These are phyloP conservation scores for Lentinula edodes DNA, from an alignment of 768 basidiomycete species.

Conservation along the genomic window DNA sequence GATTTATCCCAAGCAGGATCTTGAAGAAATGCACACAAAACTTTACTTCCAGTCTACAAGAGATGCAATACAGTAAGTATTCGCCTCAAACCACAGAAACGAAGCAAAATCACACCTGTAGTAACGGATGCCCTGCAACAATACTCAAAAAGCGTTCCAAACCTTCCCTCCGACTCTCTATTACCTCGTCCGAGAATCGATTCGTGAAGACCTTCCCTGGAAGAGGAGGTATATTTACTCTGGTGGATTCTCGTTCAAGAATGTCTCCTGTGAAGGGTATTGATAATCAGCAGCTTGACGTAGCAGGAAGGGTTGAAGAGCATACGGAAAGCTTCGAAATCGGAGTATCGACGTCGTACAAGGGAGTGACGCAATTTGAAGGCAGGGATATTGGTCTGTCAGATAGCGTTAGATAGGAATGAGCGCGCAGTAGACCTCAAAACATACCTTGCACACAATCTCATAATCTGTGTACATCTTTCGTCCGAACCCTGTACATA, in stretches of 20 bases:
- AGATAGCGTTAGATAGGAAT: not conserved
- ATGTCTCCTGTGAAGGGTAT: conserved; percentile 52
- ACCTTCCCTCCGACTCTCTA: conserved; percentile 87
- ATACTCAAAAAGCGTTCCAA: conserved; percentile 92
- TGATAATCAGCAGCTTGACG: not conserved
- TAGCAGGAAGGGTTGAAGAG: not conserved
- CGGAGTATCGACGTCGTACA: conserved; percentile 84
- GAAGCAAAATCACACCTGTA: conserved; percentile 62
- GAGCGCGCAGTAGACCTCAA: not conserved
- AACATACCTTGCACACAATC: conserved; percentile 87
- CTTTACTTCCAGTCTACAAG: conserved; percentile 86
- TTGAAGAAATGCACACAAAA: conserved; percentile 92
- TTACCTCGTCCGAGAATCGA: conserved; percentile 96
- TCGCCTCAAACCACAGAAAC: not conserved
- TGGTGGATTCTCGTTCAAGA: conserved; percentile 92
- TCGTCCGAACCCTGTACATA: conserved; percentile 73
- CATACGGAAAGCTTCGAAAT: conserved; percentile 88
- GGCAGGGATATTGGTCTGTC: conserved; percentile 98
- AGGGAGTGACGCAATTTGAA: conserved; percentile 95
- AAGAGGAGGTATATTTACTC: conserved; percentile 95
- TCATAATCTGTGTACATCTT: conserved; percentile 99
- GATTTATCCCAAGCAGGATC: conserved; percentile 87
- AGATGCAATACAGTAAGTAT: conserved; percentile 8
- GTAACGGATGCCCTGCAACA: conserved; percentile 93
- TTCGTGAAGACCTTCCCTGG: conserved; percentile 99